Evolutionary conservation across 176 grass and related monocot species (phyloP).

Genomic region (Tillandsia fasciculata): DNA sequence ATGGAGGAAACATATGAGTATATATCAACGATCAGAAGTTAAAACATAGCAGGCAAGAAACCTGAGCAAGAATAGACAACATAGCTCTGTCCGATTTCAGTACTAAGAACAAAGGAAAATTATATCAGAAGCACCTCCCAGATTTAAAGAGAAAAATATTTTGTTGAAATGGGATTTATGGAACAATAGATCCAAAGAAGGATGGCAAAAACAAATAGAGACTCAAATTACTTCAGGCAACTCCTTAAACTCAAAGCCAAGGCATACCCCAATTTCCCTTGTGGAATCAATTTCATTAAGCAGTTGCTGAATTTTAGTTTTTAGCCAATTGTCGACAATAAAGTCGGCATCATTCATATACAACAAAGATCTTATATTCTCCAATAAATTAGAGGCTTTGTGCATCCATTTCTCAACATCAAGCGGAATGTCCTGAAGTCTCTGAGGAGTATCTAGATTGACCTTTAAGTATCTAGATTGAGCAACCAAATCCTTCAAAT

Average conservation of each 20-base stretch:
- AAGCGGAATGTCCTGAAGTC: conserved; percentile 41
- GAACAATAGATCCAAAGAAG: no score
- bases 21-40: no score
- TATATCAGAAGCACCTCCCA: no score
- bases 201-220: no score
- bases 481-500: conserved; percentile 67
- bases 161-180: no score
- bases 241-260: conserved; percentile 63
- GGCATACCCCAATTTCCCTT: conserved; percentile 37
- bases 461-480: conserved; percentile 51
- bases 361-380: conserved; percentile 45
- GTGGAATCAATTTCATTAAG: conserved; percentile 44
- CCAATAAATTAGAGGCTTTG: conserved; percentile 34
- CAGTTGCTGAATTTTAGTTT: conserved; percentile 46
- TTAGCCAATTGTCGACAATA: conserved; percentile 33
- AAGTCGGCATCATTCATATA: conserved; percentile 25
- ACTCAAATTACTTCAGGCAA: no score
- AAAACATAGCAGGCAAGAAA: no score
- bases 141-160: no score
- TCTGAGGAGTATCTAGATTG: conserved; percentile 38
- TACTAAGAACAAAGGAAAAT: no score
- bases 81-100: no score
- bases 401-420: conserved; percentile 50
- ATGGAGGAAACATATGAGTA: no score
- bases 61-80: no score